These are phyloP conservation scores for Cucurbita ficifolia DNA, from an alignment of 306 rosid genomes.

Conservation along the genomic window DNA sequence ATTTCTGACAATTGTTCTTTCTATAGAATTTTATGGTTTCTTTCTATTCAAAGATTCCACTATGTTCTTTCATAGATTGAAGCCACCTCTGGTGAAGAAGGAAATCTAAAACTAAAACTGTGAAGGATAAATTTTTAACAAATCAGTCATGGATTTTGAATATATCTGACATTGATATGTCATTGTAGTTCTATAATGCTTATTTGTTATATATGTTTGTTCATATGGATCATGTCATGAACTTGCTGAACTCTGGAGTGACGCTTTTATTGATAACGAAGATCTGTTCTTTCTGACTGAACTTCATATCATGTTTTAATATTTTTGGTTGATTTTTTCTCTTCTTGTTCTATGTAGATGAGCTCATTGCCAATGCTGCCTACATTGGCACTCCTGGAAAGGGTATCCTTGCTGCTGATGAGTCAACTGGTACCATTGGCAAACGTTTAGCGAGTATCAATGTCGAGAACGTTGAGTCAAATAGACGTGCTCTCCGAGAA, in stretches of 20 bases:
- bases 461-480: constrained; percentile 58
- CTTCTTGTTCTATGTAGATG: constrained; percentile 36
- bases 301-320: neutral
- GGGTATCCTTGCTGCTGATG: constrained; percentile 98
- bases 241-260: neutral
- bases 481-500: constrained; percentile 70
- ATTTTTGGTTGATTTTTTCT: neutral
- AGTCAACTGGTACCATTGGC: constrained; percentile 90
- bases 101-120: neutral
- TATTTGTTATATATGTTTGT: neutral
- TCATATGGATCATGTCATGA: neutral
- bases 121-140: neutral
- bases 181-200: neutral
- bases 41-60: neutral
- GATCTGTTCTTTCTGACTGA: neutral
- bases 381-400: constrained; percentile 91
- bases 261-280: neutral
- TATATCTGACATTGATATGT: neutral
- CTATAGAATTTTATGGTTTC: neutral
- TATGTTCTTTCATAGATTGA: neutral
- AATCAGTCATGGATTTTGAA: neutral
- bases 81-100: neutral
- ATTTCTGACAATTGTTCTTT: too few species aligned
- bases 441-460: constrained; percentile 73
- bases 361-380: constrained; percentile 69